Percentiles rank a stretch among this genome's conserved stretches.
Conservation (phyloP, 768 basidiomycete species). For the Cystobasidiopsis lactophilus region DNA sequence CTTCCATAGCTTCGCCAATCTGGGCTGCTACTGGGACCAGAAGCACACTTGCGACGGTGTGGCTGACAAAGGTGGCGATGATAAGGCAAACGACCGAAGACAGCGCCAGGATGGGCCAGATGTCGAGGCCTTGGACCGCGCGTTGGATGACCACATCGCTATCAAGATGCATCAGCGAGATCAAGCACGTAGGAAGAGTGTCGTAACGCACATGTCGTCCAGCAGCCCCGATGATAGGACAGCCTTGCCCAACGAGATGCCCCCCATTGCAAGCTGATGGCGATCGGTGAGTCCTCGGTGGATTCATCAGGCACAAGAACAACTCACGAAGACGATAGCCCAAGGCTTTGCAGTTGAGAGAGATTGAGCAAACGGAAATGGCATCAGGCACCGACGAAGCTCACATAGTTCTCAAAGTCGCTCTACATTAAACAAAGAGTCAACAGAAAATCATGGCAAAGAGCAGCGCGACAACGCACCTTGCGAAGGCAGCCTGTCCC, state of each 20-base stretch:
- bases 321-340: conserved; percentile 54
- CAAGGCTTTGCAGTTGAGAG: conserved; percentile 66
- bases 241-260: conserved; percentile 84
- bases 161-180: neutral
- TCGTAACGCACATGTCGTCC: conserved; percentile 37
- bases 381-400: neutral
- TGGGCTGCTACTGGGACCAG: conserved; percentile 89
- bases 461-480: conserved; percentile 30
- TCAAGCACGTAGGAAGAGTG: conserved; percentile 24
- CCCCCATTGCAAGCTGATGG: conserved; percentile 81
- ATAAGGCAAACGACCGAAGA: conserved; percentile 27
- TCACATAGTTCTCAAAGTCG: conserved; percentile 54
- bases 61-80: conserved; percentile 87
- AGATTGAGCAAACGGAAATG: neutral
- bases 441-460: neutral
- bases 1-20: conserved; percentile 56
- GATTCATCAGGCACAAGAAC: no score
- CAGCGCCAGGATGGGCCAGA: conserved; percentile 22
- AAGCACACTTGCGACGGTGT: conserved; percentile 64
- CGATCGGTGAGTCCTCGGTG: no score
- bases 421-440: conserved; percentile 39
- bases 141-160: conserved; percentile 16
- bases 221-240: conserved; percentile 74
- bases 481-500: conserved; percentile 81
- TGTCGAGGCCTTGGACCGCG: conserved; percentile 17